These are phyloP conservation scores for Irpex sp. DNA, from an alignment of 1,284 basidiomycete species.

Conservation along the genomic window DNA sequence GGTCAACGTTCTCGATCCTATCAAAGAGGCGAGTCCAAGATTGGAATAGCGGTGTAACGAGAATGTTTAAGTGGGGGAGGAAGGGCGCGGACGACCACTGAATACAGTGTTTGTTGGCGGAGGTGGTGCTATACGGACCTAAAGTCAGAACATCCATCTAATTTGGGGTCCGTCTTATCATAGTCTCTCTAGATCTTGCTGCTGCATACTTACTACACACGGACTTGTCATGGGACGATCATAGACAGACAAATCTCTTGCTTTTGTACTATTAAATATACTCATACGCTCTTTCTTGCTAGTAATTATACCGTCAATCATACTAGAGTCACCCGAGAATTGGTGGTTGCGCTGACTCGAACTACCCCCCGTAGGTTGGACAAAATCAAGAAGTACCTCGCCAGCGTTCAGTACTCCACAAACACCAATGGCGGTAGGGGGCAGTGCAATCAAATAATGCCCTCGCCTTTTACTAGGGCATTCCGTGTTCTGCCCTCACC, in stretches of 20 bases:
- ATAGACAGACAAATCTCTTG: background rate
- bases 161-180: background rate
- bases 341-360: too few species aligned
- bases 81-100: slow-evolving; percentile 34
- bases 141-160: background rate
- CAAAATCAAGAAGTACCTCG: slow-evolving; percentile 32
- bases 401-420: slow-evolving; percentile 1
- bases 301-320: too few species aligned
- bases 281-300: background rate
- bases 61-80: slow-evolving; percentile 53
- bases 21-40: slow-evolving; percentile 59
- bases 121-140: background rate
- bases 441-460: slow-evolving; percentile 48
- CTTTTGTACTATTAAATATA: background rate
- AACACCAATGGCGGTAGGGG: slow-evolving; percentile 34
- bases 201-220: background rate
- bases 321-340: too few species aligned
- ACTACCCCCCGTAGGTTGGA: too few species aligned
- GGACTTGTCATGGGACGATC: background rate
- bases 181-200: background rate
- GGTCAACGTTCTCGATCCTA: slow-evolving; percentile 68
- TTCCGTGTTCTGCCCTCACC: slow-evolving; percentile 46
- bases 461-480: slow-evolving; percentile 66
- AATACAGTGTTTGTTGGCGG: background rate
- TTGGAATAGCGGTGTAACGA: slow-evolving; percentile 54